Percentiles rank a stretch among this genome's conserved stretches.
phyloP scores from a whole-genome alignment of 495 filamentous ascomycete species.

The Haplographium delicatum region DNA sequence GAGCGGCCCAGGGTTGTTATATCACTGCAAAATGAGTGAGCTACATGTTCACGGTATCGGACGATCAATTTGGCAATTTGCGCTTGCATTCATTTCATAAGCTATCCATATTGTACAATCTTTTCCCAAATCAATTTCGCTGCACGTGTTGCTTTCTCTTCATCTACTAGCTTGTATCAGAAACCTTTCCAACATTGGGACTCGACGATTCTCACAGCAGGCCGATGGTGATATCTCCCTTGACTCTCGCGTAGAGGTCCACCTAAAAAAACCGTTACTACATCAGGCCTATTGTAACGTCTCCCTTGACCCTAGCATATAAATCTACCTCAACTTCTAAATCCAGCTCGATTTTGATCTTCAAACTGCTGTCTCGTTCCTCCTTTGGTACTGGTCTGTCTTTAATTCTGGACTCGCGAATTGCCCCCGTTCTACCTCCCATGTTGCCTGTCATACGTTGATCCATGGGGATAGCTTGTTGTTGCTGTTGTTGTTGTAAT shows the following conservation, averaged over 20 bases:
- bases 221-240: conserved; percentile 26
- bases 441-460: conserved; percentile 18
- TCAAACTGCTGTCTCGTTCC: conserved; percentile 22
- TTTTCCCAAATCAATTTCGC: neutral
- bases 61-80: no score
- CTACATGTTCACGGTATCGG: no score
- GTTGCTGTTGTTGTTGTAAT: conserved; percentile 9
- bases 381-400: conserved; percentile 21
- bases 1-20: no score
- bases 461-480: conserved; percentile 6
- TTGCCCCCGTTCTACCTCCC: conserved; percentile 23
- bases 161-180: conserved; percentile 10
- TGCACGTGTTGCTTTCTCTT: neutral
- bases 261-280: conserved; percentile 23
- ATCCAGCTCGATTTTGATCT: conserved; percentile 28
- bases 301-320: conserved; percentile 27
- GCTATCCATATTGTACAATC: neutral
- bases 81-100: no score
- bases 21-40: no score
- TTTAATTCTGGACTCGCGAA: conserved; percentile 26
- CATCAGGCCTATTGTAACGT: conserved; percentile 27
- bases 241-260: conserved; percentile 26
- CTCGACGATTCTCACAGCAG: conserved; percentile 13
- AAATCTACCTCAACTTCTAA: conserved; percentile 29
- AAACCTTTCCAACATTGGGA: neutral